Evolutionary conservation across 371 early-diverging fungal species (phyloP).

Genomic region (Rhizomucor pusillus): DNA sequence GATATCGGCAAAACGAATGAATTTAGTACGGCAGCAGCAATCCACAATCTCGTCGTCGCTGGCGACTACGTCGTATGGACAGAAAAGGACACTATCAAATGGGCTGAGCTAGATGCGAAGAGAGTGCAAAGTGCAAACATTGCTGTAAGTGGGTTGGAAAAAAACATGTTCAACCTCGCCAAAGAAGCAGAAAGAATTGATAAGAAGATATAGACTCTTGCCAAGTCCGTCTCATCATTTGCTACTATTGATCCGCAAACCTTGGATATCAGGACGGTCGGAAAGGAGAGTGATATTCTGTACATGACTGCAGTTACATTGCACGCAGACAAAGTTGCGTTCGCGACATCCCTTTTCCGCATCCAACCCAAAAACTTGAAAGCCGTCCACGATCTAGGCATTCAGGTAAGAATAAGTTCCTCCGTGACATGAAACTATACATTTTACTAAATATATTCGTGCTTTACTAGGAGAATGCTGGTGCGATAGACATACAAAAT

Average conservation of each 20-base stretch:
- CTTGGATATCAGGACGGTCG: conserved; percentile 1
- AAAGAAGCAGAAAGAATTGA: conserved; percentile 10
- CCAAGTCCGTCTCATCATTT: conserved; percentile 12
- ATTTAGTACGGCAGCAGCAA: not conserved
- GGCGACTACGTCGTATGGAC: conserved; percentile 35
- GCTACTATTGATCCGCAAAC: conserved; percentile 5
- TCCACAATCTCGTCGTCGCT: conserved; percentile 16
- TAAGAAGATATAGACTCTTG: conserved; percentile 7
- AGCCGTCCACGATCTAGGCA: conserved; percentile 22
- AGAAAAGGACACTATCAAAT: conserved; percentile 30
- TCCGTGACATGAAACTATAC: too few relatives aligned
- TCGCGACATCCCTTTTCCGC: conserved; percentile 16
- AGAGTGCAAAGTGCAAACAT: conserved; percentile 19
- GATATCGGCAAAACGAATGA: conserved; percentile 11
- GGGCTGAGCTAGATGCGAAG: conserved; percentile 28
- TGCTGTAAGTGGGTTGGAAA: conserved; percentile 14
- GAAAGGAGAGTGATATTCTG: not conserved
- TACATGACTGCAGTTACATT: conserved; percentile 7
- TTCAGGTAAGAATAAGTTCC: conserved; percentile 20
- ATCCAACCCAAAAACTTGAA: conserved; percentile 17
- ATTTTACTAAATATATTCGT: too few relatives aligned
- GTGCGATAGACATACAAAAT: too few relatives aligned
- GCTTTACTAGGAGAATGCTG: too few relatives aligned
- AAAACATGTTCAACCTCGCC: conserved; percentile 7
- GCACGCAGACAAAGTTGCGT: not conserved